Percentiles rank a stretch among this genome's conserved stretches.
Evolutionary conservation across 768 basidiomycete species (phyloP).

Genomic region (Exidia glandulosa): DNA sequence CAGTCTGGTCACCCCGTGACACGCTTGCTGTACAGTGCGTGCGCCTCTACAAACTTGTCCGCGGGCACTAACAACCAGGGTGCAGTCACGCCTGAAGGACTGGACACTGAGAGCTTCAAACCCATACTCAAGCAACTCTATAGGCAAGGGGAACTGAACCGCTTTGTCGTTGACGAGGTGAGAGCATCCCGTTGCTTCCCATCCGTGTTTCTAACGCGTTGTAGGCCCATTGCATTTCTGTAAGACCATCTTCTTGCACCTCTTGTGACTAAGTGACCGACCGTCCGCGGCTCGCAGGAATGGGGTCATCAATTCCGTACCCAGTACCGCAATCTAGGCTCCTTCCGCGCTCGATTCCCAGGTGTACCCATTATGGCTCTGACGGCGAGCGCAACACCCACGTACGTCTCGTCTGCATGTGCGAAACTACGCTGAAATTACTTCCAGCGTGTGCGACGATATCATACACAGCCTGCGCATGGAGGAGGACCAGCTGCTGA

Average conservation of each 20-base stretch:
- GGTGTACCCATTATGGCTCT: constrained; percentile 78
- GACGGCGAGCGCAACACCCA: constrained; percentile 70
- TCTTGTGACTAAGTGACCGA: not conserved
- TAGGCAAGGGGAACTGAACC: constrained; percentile 46
- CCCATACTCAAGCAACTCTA: constrained; percentile 39
- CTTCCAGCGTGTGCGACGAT: constrained; percentile 56
- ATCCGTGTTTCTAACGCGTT: not conserved
- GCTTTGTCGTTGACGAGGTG: constrained; percentile 77
- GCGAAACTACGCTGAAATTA: not conserved
- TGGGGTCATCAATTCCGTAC: constrained; percentile 77
- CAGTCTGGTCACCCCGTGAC: constrained; percentile 43
- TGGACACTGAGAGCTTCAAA: constrained; percentile 45
- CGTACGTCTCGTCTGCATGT: constrained; percentile 28
- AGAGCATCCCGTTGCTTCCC: not conserved
- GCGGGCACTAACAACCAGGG: not conserved
- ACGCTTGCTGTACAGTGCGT: constrained; percentile 63
- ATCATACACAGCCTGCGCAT: constrained; percentile 60
- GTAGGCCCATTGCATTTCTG: constrained; percentile 78
- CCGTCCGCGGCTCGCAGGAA: constrained; percentile 35
- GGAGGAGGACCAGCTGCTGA: constrained; percentile 41
- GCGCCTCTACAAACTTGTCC: not conserved
- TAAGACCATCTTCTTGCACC: constrained; percentile 18
- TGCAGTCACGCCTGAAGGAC: constrained; percentile 67
- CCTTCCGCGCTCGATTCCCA: constrained; percentile 54
- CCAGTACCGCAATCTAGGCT: constrained; percentile 62